Conservation (phyloP, 148 eudicot genomes). For the Rhododendron mucronatum region DNA sequence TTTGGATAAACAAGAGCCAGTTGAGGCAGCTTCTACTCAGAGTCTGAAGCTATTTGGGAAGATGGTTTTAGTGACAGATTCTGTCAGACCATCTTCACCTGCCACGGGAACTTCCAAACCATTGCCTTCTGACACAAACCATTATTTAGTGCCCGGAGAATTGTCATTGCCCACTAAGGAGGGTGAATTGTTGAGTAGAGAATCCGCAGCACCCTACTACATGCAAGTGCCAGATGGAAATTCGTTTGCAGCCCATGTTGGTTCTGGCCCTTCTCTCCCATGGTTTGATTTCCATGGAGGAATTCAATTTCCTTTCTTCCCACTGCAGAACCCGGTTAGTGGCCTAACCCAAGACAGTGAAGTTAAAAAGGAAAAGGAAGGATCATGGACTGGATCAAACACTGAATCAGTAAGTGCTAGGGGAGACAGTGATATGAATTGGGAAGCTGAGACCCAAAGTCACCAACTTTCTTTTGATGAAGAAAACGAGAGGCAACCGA, state of each 20-base stretch:
- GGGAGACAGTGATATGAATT: conserved; percentile 21
- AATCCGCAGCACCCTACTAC: conserved; percentile 12
- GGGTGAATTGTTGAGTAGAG: conserved; percentile 10
- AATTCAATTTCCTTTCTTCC: conserved; percentile 20
- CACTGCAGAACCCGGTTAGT: conserved; percentile 16
- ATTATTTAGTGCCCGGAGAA: conserved; percentile 8
- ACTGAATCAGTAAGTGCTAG: conserved; percentile 27
- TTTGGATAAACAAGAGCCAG: conserved; percentile 25
- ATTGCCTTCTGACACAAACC: conserved; percentile 17
- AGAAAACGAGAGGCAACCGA: background rate
- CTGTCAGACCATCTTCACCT: conserved; percentile 26
- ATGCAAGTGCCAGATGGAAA: conserved; percentile 16
- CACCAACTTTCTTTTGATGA: conserved; percentile 16
- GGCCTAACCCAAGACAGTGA: conserved; percentile 26
- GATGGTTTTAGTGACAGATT: conserved; percentile 47
- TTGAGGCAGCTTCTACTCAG: conserved; percentile 34
- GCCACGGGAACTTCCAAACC: conserved; percentile 20
- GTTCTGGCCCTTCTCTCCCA: conserved; percentile 23
- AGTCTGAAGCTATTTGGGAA: conserved; percentile 79
- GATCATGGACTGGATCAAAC: conserved; percentile 40
- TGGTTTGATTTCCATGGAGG: conserved; percentile 41
- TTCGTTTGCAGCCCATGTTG: conserved; percentile 19
- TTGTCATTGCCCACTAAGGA: conserved; percentile 1
- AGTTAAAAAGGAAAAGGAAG: conserved; percentile 34
- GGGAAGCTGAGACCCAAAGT: conserved; percentile 31